phyloP scores from a whole-genome alignment of 495 filamentous ascomycete genomes.

The Penicillium chermesinum region DNA sequence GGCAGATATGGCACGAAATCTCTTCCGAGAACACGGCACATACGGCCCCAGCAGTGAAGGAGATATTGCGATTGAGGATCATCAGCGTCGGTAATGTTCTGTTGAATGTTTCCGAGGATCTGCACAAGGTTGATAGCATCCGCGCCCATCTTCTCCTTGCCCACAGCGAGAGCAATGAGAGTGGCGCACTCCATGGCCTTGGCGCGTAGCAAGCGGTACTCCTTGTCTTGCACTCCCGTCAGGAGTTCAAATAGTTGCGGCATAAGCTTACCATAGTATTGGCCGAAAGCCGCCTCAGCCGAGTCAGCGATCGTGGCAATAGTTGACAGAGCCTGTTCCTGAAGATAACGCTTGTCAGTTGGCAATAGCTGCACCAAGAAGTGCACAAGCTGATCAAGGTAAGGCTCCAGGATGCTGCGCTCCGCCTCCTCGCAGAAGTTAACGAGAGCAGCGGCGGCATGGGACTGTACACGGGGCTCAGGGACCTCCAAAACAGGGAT shows the following conservation, averaged over 20 bases:
- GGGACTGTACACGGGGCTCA: constrained; percentile 92
- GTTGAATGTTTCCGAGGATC: constrained; percentile 79
- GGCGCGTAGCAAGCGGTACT: constrained; percentile 82
- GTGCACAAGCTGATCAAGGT: constrained; percentile 79
- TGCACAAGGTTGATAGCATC: constrained; percentile 85
- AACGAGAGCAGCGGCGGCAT: constrained; percentile 93
- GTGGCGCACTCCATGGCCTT: constrained; percentile 99
- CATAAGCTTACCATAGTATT: constrained; percentile 95
- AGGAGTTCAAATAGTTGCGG: constrained; percentile 87
- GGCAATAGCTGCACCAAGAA: constrained; percentile 80
- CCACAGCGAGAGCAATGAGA: constrained; percentile 91
- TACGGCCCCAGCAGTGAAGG: constrained; percentile 98
- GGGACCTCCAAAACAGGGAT: constrained; percentile 86
- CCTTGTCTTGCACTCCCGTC: constrained; percentile 82
- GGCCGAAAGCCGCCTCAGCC: constrained; percentile 89
- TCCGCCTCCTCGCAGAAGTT: constrained; percentile 99
- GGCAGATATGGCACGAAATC: constrained; percentile 91
- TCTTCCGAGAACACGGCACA: constrained; percentile 87
- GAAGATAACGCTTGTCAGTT: constrained; percentile 89
- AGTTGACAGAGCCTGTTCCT: constrained; percentile 96
- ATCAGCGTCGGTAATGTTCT: constrained; percentile 82
- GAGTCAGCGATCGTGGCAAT: constrained; percentile 99
- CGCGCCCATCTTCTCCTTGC: constrained; percentile 80
- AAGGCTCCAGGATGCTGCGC: constrained; percentile 85
- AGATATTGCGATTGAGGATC: constrained; percentile 97